A percentile compares a stretch with the other conserved stretches of the same genome.
Conservation (phyloP, 148 eudicot genomes). For the Cornus controversa region DNA sequence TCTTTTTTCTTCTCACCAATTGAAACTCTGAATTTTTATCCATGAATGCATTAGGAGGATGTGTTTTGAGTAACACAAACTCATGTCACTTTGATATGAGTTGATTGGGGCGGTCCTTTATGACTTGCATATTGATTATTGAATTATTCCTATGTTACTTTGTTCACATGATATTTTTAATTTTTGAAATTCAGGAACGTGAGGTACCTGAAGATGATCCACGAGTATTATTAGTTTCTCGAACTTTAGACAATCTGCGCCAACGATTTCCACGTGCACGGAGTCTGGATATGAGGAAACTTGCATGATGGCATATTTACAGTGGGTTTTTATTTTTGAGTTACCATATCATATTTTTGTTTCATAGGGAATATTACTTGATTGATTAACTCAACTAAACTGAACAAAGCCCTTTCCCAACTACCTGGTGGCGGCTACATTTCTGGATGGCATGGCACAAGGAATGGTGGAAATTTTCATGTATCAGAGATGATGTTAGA, state of each 20-base stretch:
- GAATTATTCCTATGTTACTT: not conserved
- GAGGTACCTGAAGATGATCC: constrained; percentile 83
- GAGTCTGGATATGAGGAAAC: constrained; percentile 6
- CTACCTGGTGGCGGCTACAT: too few relatives aligned
- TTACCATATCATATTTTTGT: too few relatives aligned
- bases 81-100: not conserved
- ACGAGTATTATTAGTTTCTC: constrained; percentile 48
- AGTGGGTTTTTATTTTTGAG: not conserved
- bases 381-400: too few relatives aligned
- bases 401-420: too few relatives aligned
- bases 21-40: too few relatives aligned
- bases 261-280: constrained; percentile 24
- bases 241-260: constrained; percentile 28
- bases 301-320: not conserved
- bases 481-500: too few relatives aligned
- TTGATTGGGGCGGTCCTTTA: not conserved
- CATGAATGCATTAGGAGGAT: not conserved
- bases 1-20: too few relatives aligned
- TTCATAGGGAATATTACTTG: too few relatives aligned
- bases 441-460: too few relatives aligned
- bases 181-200: constrained; percentile 49
- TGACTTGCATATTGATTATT: not conserved
- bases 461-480: too few relatives aligned
- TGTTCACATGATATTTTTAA: not conserved
- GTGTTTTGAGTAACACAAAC: not conserved